A percentile compares a stretch with the other conserved stretches of the same genome.
phyloP scores from a whole-genome alignment of 192 early-diverging fungal species.

The Coemansia sp. region DNA sequence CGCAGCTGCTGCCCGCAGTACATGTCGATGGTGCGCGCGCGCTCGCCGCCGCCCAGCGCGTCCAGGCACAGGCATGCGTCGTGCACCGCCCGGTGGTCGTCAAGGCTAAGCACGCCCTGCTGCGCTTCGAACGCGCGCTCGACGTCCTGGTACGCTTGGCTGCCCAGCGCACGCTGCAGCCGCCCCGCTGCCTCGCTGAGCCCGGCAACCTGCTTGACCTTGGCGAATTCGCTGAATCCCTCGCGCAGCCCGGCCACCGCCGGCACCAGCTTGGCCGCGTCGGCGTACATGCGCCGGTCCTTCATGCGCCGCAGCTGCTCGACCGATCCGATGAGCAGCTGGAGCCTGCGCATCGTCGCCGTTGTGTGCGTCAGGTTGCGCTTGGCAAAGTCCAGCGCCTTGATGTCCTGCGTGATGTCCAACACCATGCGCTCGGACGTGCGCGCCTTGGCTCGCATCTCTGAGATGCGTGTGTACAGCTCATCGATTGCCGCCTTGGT shows the following conservation, averaged over 20 bases:
- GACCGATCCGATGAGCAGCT: conserved; percentile 83
- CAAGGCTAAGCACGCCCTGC: conserved; percentile 59
- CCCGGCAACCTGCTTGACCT: conserved; percentile 74
- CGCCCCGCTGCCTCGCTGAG: conserved; percentile 64
- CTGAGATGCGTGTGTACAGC: conserved; percentile 77
- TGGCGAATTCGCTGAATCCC: conserved; percentile 74
- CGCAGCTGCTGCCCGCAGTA: conserved; percentile 84
- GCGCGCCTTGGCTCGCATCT: conserved; percentile 83
- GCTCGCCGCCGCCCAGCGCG: conserved; percentile 68
- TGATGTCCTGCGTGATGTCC: conserved; percentile 96
- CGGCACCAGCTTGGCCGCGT: conserved; percentile 78
- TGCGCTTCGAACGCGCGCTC: conserved; percentile 66
- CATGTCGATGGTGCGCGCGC: conserved; percentile 58
- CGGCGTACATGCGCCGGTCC: conserved; percentile 72
- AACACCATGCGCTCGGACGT: conserved; percentile 87
- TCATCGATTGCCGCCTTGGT: conserved; percentile 70
- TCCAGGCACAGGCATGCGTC: conserved; percentile 81
- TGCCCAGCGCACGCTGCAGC: conserved; percentile 66
- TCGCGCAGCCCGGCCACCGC: conserved; percentile 78
- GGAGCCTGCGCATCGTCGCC: conserved; percentile 78
- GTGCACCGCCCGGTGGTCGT: conserved; percentile 57
- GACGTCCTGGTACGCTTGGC: conserved; percentile 73
- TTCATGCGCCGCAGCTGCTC: conserved; percentile 72
- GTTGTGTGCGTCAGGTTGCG: conserved; percentile 84
- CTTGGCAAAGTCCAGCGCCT: conserved; percentile 92